Base-by-base conservation (phyloP, 805 yeast genomes). In the Blastobotrys peoriensis region DNA sequence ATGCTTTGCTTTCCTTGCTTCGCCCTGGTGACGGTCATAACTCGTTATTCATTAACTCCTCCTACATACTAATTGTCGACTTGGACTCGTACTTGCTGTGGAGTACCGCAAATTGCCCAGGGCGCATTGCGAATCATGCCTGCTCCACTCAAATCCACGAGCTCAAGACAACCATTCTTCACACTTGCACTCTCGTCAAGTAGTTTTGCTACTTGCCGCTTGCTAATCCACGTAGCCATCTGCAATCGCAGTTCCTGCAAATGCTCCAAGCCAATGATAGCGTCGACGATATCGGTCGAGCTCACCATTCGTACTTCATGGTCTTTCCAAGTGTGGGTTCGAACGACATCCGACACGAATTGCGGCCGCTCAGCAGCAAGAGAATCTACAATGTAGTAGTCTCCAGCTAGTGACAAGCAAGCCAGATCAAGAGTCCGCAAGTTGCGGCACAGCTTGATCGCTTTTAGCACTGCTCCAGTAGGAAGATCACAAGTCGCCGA, bases 401-500 rank as follows among this genome's bases (percentile, higher is more conserved):
- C 96, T 13, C 70, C 66, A 4, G 86, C 81, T 6, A 86, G 64
- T 1, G 83, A 73, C 5, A 86, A 53, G 39, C 74, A 73, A 3
- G 78, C 78, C n/a, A 87, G 60, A 54, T 87, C 71, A 19, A 87
- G 53, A 2, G 64, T 54, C 13, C 58, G 63, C 30, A 87, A 54
- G 52, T 83, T 81, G 10, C 78, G 78, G 57, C 96, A 88, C 27
- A 76, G 65, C n/a, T 72, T 73, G 33, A 87, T 57, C 30, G 86
- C 56, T 59, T 85, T 94, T 10, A 87, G 57, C 6, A 88, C 56
- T 50, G 78, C 77, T 0, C 96, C 96, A 22, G 82, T 65, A 1
- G 96, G 96, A 4, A 87, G 59, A 59, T 87, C 96, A 52, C 74
- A 78, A n/a, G 81, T 72, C 17, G 74, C 68, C 2, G 86, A 71